Base-by-base conservation (phyloP, 2,329 filamentous ascomycete genomes). In the Lachnellula arida region DNA sequence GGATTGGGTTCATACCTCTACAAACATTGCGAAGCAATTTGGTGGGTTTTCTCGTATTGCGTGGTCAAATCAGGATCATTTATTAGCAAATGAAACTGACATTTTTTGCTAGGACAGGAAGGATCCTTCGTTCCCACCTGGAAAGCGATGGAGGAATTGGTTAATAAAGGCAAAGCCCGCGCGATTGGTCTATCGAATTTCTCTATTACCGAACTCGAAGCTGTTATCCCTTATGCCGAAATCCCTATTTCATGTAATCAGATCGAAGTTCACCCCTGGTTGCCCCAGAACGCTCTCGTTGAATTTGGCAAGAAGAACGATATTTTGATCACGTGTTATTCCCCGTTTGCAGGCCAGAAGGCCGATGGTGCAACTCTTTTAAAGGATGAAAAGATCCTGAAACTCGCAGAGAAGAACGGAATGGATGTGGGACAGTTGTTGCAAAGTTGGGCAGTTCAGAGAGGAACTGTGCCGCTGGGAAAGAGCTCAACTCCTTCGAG, bases 111-210 rank as follows among this genome's bases (percentile, higher is more conserved):
- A 25, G 23, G 23, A 25, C 23, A 25, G 7, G 23, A 25, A 25
- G 23, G 23, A 25, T 25, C 23, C 7, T 25, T 25, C 23, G 23
- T 25, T 25, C 23, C 23, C 23, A 35, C 28, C n/a, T 53, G 43
- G 51, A n/a, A 22, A 25, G 43, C 43, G 17, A 53, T 53, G 42
- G 42, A 53, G 35, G 19, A 17, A n/a, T 35, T 53, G 11, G 51
- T 53, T 8, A 22, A 37, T 8, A 35, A 23, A 9, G 43, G 51
- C 22, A 53, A 46, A 47, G 32, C 43, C 15, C 35, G 19, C n/a
- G 23, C n/a, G 3, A 53, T 53, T 39, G 32, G 51, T 46, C 25
- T 53, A 15, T 53, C 51, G n/a, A 47, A 53, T 40, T 47, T 53
- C 17, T 37, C 35, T 17, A 40, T 47, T 17, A 15, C 23, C 32